Evolutionary conservation across 371 early-diverging fungal genomes (phyloP).

Genomic region (Lichtheimia ramosa): DNA sequence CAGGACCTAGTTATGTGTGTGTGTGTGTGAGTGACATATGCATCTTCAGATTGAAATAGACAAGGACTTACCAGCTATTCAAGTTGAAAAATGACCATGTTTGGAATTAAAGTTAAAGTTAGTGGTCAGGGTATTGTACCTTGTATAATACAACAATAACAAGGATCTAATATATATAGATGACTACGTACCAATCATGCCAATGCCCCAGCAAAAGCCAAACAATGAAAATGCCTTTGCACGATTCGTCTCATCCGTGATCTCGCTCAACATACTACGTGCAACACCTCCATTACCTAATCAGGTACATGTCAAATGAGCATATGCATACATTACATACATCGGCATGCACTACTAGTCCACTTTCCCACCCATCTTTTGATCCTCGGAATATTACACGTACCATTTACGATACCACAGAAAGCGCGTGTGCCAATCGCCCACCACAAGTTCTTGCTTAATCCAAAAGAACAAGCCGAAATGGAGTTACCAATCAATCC

Average conservation of each 20-base stretch:
- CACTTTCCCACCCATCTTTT: not conserved
- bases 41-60: not conserved
- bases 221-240: slow-evolving; percentile 68
- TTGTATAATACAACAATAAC: not conserved
- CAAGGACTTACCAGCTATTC: not conserved
- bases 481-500: slow-evolving; percentile 77
- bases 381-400: not conserved
- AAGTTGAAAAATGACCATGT: not conserved
- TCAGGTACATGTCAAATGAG: no score
- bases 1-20: slow-evolving; percentile 42
- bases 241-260: slow-evolving; percentile 81
- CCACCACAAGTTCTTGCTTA: slow-evolving; percentile 63
- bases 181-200: slow-evolving; percentile 50
- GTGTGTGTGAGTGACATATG: slow-evolving; percentile 9
- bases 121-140: no score
- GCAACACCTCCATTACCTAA: slow-evolving; percentile 82
- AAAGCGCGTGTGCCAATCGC: slow-evolving; percentile 71
- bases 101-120: slow-evolving; percentile 4
- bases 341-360: not conserved
- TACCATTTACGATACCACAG: slow-evolving; percentile 80
- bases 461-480: slow-evolving; percentile 73
- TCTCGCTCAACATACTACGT: slow-evolving; percentile 84
- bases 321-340: not conserved
- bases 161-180: not conserved
- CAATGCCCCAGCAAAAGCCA: slow-evolving; percentile 70